Conservation (phyloP, 495 filamentous ascomycete genomes). For the Collariella sp. region DNA sequence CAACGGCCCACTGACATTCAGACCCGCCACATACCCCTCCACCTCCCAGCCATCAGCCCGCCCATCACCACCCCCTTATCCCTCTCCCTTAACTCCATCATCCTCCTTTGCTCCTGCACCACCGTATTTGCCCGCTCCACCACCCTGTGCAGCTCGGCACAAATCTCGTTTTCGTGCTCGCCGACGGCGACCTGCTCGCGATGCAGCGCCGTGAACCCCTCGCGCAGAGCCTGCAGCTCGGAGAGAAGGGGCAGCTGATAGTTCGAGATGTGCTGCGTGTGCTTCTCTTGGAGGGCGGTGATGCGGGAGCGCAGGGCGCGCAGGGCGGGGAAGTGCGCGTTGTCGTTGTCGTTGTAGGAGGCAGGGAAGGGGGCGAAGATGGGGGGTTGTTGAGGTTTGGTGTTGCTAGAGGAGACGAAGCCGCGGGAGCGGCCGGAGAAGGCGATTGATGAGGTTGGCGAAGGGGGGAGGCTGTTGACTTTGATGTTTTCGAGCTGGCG, state of each 20-base stretch:
- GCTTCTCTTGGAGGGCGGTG: neutral
- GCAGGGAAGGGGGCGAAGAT: too few species aligned
- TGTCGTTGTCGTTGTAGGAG: neutral
- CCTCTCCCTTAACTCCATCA: neutral
- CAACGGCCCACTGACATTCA: neutral
- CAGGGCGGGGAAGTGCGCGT: neutral
- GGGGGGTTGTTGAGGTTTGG: neutral
- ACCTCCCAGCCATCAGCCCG: neutral
- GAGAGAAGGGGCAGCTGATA: neutral
- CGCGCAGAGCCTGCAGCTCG: neutral
- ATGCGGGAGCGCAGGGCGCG: constrained; percentile 1
- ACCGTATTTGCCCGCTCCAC: neutral
- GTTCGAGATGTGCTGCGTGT: neutral
- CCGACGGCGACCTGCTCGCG: neutral
- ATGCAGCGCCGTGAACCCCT: neutral
- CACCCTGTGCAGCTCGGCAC: neutral
- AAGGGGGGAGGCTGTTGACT: neutral
- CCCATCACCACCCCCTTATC: neutral
- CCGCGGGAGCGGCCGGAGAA: neutral
- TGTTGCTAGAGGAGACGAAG: too few species aligned
- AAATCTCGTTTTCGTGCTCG: neutral
- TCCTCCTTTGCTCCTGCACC: neutral
- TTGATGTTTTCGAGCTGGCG: constrained; percentile 13
- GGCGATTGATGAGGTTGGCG: neutral
- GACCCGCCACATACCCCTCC: neutral